Percentiles rank a stretch among this genome's conserved stretches.
Evolutionary conservation across 1,139 yeast genomes (phyloP).

Genomic region (Geotrichum fermentans): DNA sequence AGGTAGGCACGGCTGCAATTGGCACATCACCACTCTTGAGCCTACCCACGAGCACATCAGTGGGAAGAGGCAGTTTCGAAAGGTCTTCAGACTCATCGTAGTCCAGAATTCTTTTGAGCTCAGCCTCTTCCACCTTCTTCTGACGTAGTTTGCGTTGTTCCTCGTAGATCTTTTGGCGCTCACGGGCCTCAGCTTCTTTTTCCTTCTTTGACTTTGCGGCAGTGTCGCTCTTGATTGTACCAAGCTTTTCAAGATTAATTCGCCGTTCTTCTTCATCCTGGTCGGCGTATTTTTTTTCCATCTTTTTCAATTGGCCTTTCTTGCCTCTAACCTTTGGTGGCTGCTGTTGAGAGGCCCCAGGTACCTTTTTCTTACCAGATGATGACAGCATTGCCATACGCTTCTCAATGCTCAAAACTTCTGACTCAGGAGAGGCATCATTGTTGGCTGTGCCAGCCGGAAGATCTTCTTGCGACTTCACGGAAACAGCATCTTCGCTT

Average conservation of each 20-base stretch:
- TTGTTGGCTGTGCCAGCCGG: conserved; percentile 12
- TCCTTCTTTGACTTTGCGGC: conserved; percentile 27
- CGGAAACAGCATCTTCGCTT: conserved; percentile 11
- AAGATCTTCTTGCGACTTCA: neutral
- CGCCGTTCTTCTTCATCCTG: conserved; percentile 87
- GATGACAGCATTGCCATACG: conserved; percentile 14
- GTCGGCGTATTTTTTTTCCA: conserved; percentile 74
- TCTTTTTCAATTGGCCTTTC: conserved; percentile 76
- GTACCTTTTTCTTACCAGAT: neutral
- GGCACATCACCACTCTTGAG: conserved; percentile 40
- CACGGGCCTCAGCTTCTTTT: conserved; percentile 28
- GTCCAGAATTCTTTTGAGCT: conserved; percentile 40
- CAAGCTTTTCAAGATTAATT: conserved; percentile 72
- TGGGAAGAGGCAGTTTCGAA: conserved; percentile 30
- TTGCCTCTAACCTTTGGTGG: conserved; percentile 64
- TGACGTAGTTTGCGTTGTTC: conserved; percentile 35
- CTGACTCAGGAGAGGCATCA: conserved; percentile 20
- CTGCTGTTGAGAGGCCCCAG: conserved; percentile 14
- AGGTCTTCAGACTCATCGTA: conserved; percentile 36
- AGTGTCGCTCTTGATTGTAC: conserved; percentile 68
- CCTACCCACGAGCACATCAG: conserved; percentile 21
- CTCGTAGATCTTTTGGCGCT: conserved; percentile 29
- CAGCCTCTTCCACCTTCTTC: conserved; percentile 48
- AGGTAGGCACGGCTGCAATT: conserved; percentile 71
- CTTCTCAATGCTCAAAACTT: conserved; percentile 10